A percentile compares a stretch with the other conserved stretches of the same genome.
These are phyloP conservation scores for Nemania abortiva DNA, from an alignment of 2,329 filamentous ascomycete genomes.

Conservation along the genomic window DNA sequence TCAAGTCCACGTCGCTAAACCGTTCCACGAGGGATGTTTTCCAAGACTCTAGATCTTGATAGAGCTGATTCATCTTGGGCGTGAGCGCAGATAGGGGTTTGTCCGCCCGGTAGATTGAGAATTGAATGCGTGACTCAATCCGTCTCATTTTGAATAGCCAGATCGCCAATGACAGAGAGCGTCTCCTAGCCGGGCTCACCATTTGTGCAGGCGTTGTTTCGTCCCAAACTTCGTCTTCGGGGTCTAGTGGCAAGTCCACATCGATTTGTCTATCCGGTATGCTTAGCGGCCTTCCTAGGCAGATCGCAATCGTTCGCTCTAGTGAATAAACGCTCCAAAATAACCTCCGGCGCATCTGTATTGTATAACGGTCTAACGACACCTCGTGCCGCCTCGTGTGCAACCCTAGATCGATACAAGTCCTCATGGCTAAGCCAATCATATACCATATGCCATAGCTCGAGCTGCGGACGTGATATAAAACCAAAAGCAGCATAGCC, in stretches of 20 bases:
- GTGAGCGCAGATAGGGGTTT: constrained; percentile 57
- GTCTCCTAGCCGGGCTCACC: constrained; percentile 21
- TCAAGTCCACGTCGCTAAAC: constrained; percentile 55
- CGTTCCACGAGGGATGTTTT: constrained; percentile 53
- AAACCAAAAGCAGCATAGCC: constrained; percentile 63
- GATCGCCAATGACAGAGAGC: constrained; percentile 56
- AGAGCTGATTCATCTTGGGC: constrained; percentile 61
- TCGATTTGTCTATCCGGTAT: constrained; percentile 65
- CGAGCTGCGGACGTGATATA: constrained; percentile 64
- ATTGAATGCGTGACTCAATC: constrained; percentile 63
- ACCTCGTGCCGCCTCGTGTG: constrained; percentile 61
- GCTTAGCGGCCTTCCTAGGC: constrained; percentile 63
- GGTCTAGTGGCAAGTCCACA: constrained; percentile 59
- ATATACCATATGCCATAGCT: constrained; percentile 67
- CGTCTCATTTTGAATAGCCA: constrained; percentile 60
- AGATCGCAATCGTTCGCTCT: constrained; percentile 63
- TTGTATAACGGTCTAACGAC: constrained; percentile 55
- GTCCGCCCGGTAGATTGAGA: constrained; percentile 65
- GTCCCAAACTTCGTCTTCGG: constrained; percentile 35
- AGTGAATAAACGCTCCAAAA: constrained; percentile 67
- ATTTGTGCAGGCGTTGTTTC: constrained; percentile 17
- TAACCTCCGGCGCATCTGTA: constrained; percentile 60
- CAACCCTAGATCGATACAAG: constrained; percentile 64
- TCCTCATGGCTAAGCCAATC: constrained; percentile 66
- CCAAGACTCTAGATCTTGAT: constrained; percentile 61